Conservation (phyloP, 2,329 filamentous ascomycete genomes). For the Apiospora sp. region DNA sequence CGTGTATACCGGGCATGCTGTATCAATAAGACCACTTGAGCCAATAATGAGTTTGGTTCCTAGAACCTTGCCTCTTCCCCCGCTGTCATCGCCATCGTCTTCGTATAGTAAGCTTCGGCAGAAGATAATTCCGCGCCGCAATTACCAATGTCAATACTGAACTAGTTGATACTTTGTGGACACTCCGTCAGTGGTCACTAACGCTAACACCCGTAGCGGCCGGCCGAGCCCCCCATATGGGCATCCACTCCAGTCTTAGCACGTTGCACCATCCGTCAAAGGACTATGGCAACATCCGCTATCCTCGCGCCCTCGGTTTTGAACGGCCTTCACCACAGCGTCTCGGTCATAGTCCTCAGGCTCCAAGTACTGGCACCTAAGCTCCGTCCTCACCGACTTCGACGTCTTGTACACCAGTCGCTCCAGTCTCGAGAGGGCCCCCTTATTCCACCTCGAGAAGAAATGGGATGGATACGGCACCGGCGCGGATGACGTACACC, state of each 20-base stretch:
- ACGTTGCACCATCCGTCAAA: no score
- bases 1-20: no score
- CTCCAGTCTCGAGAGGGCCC: neutral
- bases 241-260: no score
- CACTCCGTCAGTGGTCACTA: no score
- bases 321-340: neutral
- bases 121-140: neutral
- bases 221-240: no score
- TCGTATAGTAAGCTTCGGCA: neutral
- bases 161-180: no score
- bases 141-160: neutral
- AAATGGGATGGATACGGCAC: neutral
- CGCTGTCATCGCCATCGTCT: neutral
- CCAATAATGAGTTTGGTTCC: neutral
- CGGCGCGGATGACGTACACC: neutral
- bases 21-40: neutral
- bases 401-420: neutral
- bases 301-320: constrained; percentile 4
- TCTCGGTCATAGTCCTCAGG: constrained; percentile 16
- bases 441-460: neutral
- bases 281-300: no score
- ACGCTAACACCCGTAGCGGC: no score
- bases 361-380: neutral
- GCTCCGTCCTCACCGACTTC: neutral
- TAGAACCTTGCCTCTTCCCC: neutral